phyloP scores from a whole-genome alignment of 257 asterid species.

The Datura wrightii region DNA sequence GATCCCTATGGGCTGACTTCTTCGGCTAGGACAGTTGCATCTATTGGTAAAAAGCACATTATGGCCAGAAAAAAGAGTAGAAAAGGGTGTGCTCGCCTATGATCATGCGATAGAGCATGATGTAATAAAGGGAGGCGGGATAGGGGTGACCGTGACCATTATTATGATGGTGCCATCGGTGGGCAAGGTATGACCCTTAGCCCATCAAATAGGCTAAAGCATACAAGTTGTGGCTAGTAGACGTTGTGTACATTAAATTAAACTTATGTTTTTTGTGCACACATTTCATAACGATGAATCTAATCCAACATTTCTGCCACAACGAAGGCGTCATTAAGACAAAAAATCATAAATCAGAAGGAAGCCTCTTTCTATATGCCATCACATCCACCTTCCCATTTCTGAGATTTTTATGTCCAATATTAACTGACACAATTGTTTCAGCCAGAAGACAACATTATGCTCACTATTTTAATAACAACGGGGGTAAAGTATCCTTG shows the following conservation, averaged over 20 bases:
- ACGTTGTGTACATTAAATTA: no score
- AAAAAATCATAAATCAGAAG: not conserved
- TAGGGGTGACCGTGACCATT: no score
- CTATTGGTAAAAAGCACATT: not conserved
- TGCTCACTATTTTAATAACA: not conserved
- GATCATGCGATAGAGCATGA: not conserved
- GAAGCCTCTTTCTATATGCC: not conserved
- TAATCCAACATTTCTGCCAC: no score
- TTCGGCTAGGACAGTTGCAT: not conserved
- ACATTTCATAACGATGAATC: no score
- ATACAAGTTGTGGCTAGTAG: no score
- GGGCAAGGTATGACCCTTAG: no score
- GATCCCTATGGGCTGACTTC: not conserved
- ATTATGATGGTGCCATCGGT: no score
- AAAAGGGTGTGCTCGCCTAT: not conserved
- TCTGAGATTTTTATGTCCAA: not conserved
- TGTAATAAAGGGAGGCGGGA: not conserved
- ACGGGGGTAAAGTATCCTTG: not conserved
- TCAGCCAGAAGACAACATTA: not conserved
- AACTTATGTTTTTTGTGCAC: no score
- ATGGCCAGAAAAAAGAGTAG: not conserved
- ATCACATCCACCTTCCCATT: not conserved
- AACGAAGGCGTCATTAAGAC: not conserved
- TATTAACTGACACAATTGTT: not conserved
- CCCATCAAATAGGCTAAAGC: no score